Conservation (phyloP, 768 basidiomycete species). For the Neoboletus subvelutipes region DNA sequence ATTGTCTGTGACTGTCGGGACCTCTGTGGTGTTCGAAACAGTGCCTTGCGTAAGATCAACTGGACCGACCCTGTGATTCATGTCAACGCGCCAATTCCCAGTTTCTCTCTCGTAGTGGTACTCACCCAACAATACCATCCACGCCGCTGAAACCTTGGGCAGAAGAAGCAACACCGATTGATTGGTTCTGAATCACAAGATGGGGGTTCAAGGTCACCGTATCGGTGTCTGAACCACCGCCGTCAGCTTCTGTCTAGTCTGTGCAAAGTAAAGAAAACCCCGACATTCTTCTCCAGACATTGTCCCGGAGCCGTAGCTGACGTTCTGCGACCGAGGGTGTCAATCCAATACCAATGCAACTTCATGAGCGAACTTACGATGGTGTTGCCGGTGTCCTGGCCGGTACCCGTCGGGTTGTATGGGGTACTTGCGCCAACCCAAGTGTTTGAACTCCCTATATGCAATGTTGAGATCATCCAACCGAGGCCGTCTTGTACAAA, state of each 20-base stretch:
- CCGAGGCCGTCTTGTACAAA: background rate
- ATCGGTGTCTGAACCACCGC: constrained; percentile 40
- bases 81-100: background rate
- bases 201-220: constrained; percentile 40
- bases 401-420: constrained; percentile 48
- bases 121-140: constrained; percentile 54
- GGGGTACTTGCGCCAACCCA: constrained; percentile 54
- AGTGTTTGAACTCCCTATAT: constrained; percentile 46
- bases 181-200: constrained; percentile 47
- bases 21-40: constrained; percentile 37
- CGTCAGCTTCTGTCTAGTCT: constrained; percentile 1
- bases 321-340: constrained; percentile 34
- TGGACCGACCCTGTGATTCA: constrained; percentile 44
- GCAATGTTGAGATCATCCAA: background rate
- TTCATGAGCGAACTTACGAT: constrained; percentile 30
- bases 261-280: constrained; percentile 1
- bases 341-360: background rate
- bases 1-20: constrained; percentile 61
- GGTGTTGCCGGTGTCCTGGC: constrained; percentile 39
- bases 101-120: background rate
- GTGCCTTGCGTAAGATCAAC: constrained; percentile 47
- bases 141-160: constrained; percentile 44
- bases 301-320: constrained; percentile 53
- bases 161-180: constrained; percentile 45
- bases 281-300: constrained; percentile 54